Conservation (phyloP, 1,284 basidiomycete species). For the Neonothopanus nambi region DNA sequence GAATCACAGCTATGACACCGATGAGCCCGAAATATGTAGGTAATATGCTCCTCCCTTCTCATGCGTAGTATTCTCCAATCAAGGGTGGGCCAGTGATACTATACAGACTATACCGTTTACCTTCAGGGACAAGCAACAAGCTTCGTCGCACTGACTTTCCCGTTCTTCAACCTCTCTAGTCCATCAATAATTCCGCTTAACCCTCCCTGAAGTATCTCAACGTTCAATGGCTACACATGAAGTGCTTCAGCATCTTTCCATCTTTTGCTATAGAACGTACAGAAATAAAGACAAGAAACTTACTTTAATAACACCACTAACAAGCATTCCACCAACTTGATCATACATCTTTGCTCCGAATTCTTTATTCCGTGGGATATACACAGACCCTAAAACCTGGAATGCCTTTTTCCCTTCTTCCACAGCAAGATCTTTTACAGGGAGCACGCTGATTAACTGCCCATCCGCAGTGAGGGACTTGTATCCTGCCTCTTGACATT, state of each 20-base stretch:
- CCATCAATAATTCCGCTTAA: background rate
- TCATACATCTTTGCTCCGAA: too few species aligned
- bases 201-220: constrained; percentile 31
- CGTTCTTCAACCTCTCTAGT: background rate
- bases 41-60: too few species aligned
- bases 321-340: too few species aligned
- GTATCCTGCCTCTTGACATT: constrained; percentile 22
- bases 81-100: too few species aligned
- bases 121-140: constrained; percentile 39
- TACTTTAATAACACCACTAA: too few species aligned
- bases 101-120: too few species aligned
- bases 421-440: constrained; percentile 14
- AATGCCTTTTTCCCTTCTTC: constrained; percentile 26
- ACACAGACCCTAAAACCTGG: constrained; percentile 27
- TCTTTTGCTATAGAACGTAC: too few species aligned
- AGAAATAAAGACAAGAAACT: too few species aligned
- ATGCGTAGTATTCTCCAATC: too few species aligned
- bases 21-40: too few species aligned
- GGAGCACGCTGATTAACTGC: constrained; percentile 21
- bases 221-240: background rate
- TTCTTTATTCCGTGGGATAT: constrained; percentile 22
- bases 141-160: constrained; percentile 39
- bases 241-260: too few species aligned
- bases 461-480: constrained; percentile 24
- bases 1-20: too few species aligned